Base-by-base conservation (phyloP, 2,329 filamentous ascomycete genomes). In the Hypoxylon sp. region DNA sequence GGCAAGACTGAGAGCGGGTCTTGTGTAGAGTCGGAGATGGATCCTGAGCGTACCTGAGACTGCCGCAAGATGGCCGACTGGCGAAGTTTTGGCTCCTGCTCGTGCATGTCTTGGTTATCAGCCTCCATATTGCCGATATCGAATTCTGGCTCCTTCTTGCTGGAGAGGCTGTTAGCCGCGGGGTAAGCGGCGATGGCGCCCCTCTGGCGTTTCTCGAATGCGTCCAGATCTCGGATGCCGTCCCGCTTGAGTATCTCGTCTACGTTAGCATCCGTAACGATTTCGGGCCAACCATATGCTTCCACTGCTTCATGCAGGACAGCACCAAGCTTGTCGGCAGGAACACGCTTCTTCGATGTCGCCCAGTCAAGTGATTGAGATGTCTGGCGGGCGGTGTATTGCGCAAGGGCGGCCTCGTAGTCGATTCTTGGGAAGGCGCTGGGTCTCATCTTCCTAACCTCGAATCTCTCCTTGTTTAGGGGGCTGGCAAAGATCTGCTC, bases 361-460 rank as follows among this genome's bases (percentile, higher is more conserved):
- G 50, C 36, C 50, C 43, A 55, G 2, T 7, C 49, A 3, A 45
- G 25, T 3, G 59, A 36, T 13, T 19, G 2, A 25, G 43, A 11
- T 5, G 59, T 30, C 21, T 49, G 38, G 2, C 59, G 59, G 13
- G 23, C 25, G 41, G 23, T 48, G 17, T 41, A 48, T 11, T 63
- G 52, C 10, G 60, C 53, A 3, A 28, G 46, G 19, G 45, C 34
- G 19, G 46, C 46, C 28, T 63, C 60, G 19, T 46, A 63, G 52
- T 63, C 52, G 10, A 63, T 6, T 50, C 60, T 23, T 3, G 14
- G 45, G 13, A 57, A 52, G 13, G 52, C 21, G 11, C 13, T 45
- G 0, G 34, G 14, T 5, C 60, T 19, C 13, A 63, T 19, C 6
- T 25, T 38, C 10, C 14, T 32, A 6, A 63, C 34, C 6, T 21